Conservation (phyloP, 2,329 filamentous ascomycete genomes). For the Fusarium coicis region DNA sequence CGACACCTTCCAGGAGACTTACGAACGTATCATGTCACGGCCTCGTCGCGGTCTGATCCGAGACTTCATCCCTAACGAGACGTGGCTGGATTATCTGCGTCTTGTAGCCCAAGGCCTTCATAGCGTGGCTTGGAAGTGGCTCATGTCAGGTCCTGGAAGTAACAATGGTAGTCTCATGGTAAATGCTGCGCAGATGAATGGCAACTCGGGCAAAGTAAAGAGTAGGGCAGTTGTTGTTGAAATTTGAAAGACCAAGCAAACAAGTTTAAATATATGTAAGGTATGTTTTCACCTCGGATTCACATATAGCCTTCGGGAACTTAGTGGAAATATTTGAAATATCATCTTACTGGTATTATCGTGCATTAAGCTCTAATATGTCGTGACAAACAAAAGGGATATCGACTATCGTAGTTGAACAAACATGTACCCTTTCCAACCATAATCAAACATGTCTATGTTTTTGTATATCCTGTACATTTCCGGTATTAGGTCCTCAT, state of each 20-base stretch:
- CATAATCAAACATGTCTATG: not conserved
- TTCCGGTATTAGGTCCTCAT: slow-evolving; percentile 1
- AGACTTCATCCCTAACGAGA: slow-evolving; percentile 58
- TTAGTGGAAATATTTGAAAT: not conserved
- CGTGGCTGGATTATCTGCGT: slow-evolving; percentile 59
- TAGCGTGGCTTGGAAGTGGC: slow-evolving; percentile 65
- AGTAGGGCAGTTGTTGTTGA: slow-evolving; percentile 53
- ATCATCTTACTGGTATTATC: slow-evolving; percentile 13
- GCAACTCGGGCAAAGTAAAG: slow-evolving; percentile 61
- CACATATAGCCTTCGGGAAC: not conserved
- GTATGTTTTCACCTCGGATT: not conserved
- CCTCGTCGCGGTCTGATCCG: slow-evolving; percentile 55
- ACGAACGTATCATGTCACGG: slow-evolving; percentile 71
- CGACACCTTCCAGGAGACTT: slow-evolving; percentile 77
- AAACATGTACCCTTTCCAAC: slow-evolving; percentile 14
- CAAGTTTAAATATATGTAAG: not conserved
- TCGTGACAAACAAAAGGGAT: slow-evolving; percentile 29
- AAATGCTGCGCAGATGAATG: slow-evolving; percentile 67
- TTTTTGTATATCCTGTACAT: not conserved
- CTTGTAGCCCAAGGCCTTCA: slow-evolving; percentile 59
- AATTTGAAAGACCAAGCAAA: slow-evolving; percentile 33
- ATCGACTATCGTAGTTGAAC: not conserved
- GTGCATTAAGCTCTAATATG: slow-evolving; percentile 1
- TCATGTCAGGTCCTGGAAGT: slow-evolving; percentile 64
- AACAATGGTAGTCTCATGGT: slow-evolving; percentile 64